phyloP scores from a whole-genome alignment of 805 yeast species.

The Blastobotrys parvus region DNA sequence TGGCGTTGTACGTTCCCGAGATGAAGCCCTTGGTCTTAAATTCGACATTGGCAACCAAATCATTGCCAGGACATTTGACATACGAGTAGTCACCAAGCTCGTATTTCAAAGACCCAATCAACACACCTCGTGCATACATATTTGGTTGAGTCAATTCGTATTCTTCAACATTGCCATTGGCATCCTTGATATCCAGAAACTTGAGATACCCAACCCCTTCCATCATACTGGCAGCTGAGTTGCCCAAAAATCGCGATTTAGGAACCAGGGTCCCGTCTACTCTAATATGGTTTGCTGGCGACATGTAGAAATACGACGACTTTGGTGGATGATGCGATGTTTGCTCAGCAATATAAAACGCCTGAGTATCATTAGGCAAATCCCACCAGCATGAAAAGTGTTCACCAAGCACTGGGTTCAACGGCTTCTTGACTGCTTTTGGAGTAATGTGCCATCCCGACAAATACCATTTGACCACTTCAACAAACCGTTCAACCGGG shows the following conservation, averaged over 20 bases:
- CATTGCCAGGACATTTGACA: constrained; percentile 53
- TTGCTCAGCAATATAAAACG: constrained; percentile 86
- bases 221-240: constrained; percentile 96
- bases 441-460: constrained; percentile 98
- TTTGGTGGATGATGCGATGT: constrained; percentile 99
- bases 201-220: constrained; percentile 75
- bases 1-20: constrained; percentile 84
- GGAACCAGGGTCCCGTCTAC: constrained; percentile 89
- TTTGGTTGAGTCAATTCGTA: constrained; percentile 92
- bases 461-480: constrained; percentile 80
- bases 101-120: constrained; percentile 81
- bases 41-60: constrained; percentile 70
- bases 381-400: constrained; percentile 91
- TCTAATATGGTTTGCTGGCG: constrained; percentile 72
- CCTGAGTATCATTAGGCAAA: constrained; percentile 55
- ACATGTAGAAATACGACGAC: constrained; percentile 81
- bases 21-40: constrained; percentile 94
- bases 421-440: constrained; percentile 94
- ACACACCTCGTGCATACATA: constrained; percentile 86
- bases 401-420: constrained; percentile 92
- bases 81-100: constrained; percentile 90
- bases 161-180: constrained; percentile 45
- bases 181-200: constrained; percentile 49
- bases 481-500: constrained; percentile 59
- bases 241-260: constrained; percentile 81